Percentiles rank a stretch among this genome's conserved stretches.
These are phyloP conservation scores for Parmales sp. DNA, from an alignment of 108 stramenopile genomes.

Conservation along the genomic window DNA sequence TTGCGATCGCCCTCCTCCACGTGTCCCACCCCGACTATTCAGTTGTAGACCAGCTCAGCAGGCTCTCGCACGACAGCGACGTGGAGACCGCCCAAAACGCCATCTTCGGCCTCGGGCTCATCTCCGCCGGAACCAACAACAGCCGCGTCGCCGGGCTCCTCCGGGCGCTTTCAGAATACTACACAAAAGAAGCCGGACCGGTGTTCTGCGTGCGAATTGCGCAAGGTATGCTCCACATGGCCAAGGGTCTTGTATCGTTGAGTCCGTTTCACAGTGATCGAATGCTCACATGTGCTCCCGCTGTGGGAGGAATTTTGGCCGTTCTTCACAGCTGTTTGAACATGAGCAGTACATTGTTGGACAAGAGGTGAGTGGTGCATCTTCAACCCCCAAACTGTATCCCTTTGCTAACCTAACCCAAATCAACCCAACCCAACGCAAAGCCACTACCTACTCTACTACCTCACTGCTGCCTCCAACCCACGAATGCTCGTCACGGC, in stretches of 20 bases:
- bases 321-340: conserved; percentile 82
- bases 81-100: conserved; percentile 87
- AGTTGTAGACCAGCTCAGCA: conserved; percentile 91
- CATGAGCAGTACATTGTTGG: conserved; percentile 83
- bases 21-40: conserved; percentile 93
- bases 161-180: conserved; percentile 92
- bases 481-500: conserved; percentile 98
- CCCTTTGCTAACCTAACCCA: too few species aligned
- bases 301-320: conserved; percentile 83
- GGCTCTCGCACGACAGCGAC: conserved; percentile 95
- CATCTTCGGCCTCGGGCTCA: conserved; percentile 85
- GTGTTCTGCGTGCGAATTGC: conserved; percentile 96
- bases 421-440: too few species aligned
- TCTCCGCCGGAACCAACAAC: conserved; percentile 98
- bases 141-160: conserved; percentile 92
- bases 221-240: conserved; percentile 95
- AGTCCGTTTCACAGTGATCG: conserved; percentile 95
- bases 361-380: conserved; percentile 69
- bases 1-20: conserved; percentile 82
- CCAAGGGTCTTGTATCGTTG: conserved; percentile 93
- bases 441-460: conserved; percentile 94
- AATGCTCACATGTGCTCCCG: conserved; percentile 71
- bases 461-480: conserved; percentile 87
- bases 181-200: conserved; percentile 85
- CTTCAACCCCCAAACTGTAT: too few species aligned